Conservation (phyloP, 202 grass and related monocot species). For the Musa balbisiana region DNA sequence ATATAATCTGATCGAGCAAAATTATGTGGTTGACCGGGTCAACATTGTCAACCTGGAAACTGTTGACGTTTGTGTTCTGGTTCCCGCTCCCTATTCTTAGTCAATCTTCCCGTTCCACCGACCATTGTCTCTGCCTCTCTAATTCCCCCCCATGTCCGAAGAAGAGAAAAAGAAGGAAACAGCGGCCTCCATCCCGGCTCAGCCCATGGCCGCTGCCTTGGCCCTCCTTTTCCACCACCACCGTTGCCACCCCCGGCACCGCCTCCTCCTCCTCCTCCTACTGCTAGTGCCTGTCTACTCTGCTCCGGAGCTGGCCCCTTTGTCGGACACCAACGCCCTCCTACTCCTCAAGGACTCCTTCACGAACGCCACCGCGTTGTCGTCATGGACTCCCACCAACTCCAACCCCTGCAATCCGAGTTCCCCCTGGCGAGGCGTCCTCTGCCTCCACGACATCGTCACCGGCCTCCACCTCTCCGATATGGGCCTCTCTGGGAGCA, state of each 20-base stretch:
- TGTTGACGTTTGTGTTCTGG: background rate
- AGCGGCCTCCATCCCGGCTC: conserved; percentile 18
- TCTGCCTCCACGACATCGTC: conserved; percentile 43
- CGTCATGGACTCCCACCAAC: conserved; percentile 46
- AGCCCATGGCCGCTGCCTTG: conserved; percentile 38
- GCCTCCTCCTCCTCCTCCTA: conserved; percentile 15
- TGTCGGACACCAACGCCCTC: conserved; percentile 45
- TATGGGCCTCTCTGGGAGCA: conserved; percentile 46
- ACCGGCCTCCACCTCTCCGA: conserved; percentile 47
- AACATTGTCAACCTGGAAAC: background rate
- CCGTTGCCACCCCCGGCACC: background rate
- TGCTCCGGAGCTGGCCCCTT: background rate
- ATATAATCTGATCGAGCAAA: background rate
- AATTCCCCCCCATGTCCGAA: background rate
- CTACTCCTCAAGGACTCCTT: conserved; percentile 73
- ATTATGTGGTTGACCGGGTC: background rate
- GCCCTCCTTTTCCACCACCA: conserved; percentile 1
- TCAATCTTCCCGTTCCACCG: background rate
- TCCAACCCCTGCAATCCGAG: conserved; percentile 20
- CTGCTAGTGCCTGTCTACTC: background rate
- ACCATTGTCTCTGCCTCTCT: background rate
- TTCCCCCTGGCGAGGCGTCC: conserved; percentile 47
- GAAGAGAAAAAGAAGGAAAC: background rate
- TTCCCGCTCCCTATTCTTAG: conserved; percentile 2
- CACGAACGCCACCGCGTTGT: conserved; percentile 53